Base-by-base conservation (phyloP, 2,329 filamentous ascomycete species). In the Endocalyx cinctus region DNA sequence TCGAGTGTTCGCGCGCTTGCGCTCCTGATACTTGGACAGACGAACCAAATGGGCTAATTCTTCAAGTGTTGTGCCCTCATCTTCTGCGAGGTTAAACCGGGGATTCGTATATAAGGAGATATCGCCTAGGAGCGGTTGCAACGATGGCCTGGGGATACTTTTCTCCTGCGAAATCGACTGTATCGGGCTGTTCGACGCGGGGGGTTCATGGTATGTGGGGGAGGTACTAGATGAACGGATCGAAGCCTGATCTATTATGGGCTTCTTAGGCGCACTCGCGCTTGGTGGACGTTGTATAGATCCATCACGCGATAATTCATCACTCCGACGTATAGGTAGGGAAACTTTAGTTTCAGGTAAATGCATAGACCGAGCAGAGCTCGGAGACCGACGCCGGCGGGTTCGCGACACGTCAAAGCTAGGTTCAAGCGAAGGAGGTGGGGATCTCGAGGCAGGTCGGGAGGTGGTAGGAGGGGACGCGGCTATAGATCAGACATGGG, bases 31-130 rank as follows among this genome's bases (percentile, higher is more conserved):
- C 51, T 81, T 84, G 55, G 84, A 84, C 42, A 88, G 67, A 41
- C 84, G 79, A 45, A 87, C 82, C 49, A 89, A 63, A 58, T 88
- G 84, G 32, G 84, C 84, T 46, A 90, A 74, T 60, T 89, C 84
- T 51, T 85, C 79, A 41, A 90, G 67, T 11, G 80, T 83, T 28
- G 82, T 86, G 38, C 77, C 74, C 28, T 82, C 77, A 32, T 69
- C 70, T 41, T 82, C 76, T 23, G 73, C 76, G 23, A 73, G 69
- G 30, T 73, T 68, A 35, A 82, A 58, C 45, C 74, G 70, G 11
- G 74, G 62, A 53, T 83, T 82, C 28, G 73, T 70, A 57, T 84
- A 85, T 36, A 79, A 67, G 26, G 81, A 82, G 27, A 77, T 63
- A 54, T 86, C 80, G 41, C 76, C 72, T 29, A 84, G 60, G 29